Conservation (phyloP, 768 basidiomycete genomes). For the Russula compacta region DNA sequence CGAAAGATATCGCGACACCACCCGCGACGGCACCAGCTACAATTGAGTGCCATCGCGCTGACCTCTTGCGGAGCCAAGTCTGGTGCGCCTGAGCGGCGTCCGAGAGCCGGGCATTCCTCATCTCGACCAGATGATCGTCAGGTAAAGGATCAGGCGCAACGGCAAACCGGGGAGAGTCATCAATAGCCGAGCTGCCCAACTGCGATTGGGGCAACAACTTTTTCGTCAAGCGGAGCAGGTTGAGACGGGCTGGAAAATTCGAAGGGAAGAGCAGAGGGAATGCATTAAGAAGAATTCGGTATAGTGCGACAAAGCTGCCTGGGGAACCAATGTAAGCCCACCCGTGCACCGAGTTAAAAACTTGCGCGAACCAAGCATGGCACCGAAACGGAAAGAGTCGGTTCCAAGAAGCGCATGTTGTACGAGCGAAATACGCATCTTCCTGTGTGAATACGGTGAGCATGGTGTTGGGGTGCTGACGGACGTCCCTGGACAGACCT, state of each 20-base stretch:
- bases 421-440: slow-evolving; percentile 57
- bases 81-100: slow-evolving; percentile 55
- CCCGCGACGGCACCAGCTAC: slow-evolving; percentile 72
- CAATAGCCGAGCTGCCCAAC: slow-evolving; percentile 16
- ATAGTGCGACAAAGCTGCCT: slow-evolving; percentile 71
- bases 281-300: slow-evolving; percentile 71
- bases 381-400: slow-evolving; percentile 78
- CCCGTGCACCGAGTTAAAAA: too few species aligned
- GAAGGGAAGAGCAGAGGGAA: slow-evolving; percentile 59
- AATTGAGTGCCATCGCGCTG: slow-evolving; percentile 69
- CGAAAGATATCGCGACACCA: slow-evolving; percentile 64
- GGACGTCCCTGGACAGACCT: not conserved
- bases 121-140: not conserved
- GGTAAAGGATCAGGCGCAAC: slow-evolving; percentile 12
- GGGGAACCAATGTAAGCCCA: not conserved
- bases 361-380: slow-evolving; percentile 61
- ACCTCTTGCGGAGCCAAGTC: slow-evolving; percentile 54
- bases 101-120: slow-evolving; percentile 46
- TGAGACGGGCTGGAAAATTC: slow-evolving; percentile 20
- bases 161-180: slow-evolving; percentile 18
- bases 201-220: not conserved
- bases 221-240: slow-evolving; percentile 4
- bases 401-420: slow-evolving; percentile 75
- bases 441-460: slow-evolving; percentile 31
- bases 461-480: too few species aligned